Base-by-base conservation (phyloP, 805 yeast genomes). In the Zygosaccharomyces pseudorouxii region DNA sequence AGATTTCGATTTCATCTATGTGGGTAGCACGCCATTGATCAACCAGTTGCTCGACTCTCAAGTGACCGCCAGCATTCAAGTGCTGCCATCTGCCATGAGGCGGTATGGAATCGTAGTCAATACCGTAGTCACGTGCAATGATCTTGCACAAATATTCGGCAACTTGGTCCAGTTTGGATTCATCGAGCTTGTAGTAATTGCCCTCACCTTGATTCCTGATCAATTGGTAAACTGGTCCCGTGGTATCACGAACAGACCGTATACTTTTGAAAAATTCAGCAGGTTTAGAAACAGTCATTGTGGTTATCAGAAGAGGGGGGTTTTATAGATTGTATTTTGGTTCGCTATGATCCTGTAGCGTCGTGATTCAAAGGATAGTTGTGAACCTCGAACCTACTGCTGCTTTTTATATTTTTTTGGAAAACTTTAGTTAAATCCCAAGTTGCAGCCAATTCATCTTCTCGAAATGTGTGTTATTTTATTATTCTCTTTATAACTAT, bases 71-170 rank as follows among this genome's bases (percentile, higher is more conserved):
- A 29, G 74, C 78, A 55, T 80, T 79, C 57, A 81, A 72, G 60
- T 81, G 86, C 55, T 80, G 84, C 78, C 81, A 81, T 48, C 87
- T 70, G 1, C 86, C 86, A 61, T 81, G 86, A 7, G 83, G 80
- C 3, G 87, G 86, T 46, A 81, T 81, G 1, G 62, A 53, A 3
- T 61, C 57, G 30, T 73, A 73, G 22, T 74, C 65, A 2, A 71
- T 65, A 0, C 73, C 74, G 52, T 74, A 81, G 39, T 76, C 76
- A 10, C 73, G 64, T 14, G 62, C 60, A 45, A 79, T 73, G 11
- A 81, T 72, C 4, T 64, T 60, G 38, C 70, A 60, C 4, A 81
- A 76, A 57, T 67, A 80, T 4, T 70, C 72, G 22, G 78, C 75
- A 38, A 77, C 74, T 0, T 49, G 55, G 19, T 67, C 71, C 20